Evolutionary conservation across 2,329 filamentous ascomycete species (phyloP), one percentile per base, ranked within the genome.

Genomic region (Trichoderma arundinaceum): DNA sequence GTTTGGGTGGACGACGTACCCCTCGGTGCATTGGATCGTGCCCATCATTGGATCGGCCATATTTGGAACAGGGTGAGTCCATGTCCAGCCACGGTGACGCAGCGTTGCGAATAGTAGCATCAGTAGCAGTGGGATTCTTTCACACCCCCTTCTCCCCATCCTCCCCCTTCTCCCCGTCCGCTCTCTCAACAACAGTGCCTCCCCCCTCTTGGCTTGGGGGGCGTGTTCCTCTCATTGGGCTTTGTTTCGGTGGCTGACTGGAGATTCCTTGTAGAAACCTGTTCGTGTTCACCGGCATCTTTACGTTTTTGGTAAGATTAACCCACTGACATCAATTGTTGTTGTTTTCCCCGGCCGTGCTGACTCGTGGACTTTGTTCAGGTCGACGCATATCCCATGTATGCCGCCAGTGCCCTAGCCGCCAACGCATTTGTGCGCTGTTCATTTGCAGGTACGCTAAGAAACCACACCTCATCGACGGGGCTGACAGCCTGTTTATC

Each of bases 1-100:
- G 79, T 97, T 97, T 78, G 92, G 88, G 8, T 97, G 92, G 91
- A 93, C 91, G 4, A 90, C 90, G 13, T 94, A 89, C 75, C 77
- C 88, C 2, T 84, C 77, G 71, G 85, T 97, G 56, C 90, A 92
- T 77, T 94, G 88, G 88, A 90, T 92, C 68, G 83, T 88, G 52
- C 89, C 90, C 32, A 89, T 92, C 69, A 88, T 94, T 77, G 91
- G 89, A 19, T 90, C 88, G 33, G 83, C 77, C 48, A 80, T 94
- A 51, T 94, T 93, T 78, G 90, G 88, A 65, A 80, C 83, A 74
- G 91, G 86, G 87, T 90, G 81, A 81, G 88, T 83, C 17, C 41
- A 46, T 66, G 28, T 51, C 61, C 6, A 51, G 65, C 65, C 62
- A 65, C 56, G 19, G 62, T 66, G 19, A 67, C 57, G 64, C 67